A percentile compares a stretch with the other conserved stretches of the same genome.
phyloP scores from a whole-genome alignment of 768 basidiomycete genomes.

The Xerocomellus dryophilus region DNA sequence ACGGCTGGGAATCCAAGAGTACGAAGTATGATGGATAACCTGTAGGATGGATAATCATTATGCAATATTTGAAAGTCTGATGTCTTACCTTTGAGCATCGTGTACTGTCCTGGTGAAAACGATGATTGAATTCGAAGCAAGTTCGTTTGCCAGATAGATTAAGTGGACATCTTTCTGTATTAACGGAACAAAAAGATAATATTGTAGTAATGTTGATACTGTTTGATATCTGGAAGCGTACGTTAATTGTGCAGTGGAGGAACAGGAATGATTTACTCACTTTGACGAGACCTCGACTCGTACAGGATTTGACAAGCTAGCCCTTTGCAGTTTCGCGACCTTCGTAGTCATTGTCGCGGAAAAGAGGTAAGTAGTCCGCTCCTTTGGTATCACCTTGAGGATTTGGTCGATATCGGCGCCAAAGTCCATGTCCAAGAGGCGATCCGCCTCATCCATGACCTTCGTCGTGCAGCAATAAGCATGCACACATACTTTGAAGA shows the following conservation, averaged over 20 bases:
- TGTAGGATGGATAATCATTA: conserved; percentile 23
- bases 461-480: conserved; percentile 31
- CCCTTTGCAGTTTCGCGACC: conserved; percentile 92
- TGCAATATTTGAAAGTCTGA: neutral
- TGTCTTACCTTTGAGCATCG: conserved; percentile 73
- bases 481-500: neutral
- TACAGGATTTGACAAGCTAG: conserved; percentile 90
- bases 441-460: conserved; percentile 98
- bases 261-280: conserved; percentile 42
- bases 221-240: conserved; percentile 78
- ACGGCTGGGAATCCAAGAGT: conserved; percentile 92
- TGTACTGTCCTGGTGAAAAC: conserved; percentile 95
- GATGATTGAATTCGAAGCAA: conserved; percentile 91
- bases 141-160: conserved; percentile 81
- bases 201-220: conserved; percentile 90
- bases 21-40: conserved; percentile 85
- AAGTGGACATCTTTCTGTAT: conserved; percentile 91
- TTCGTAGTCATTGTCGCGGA: conserved; percentile 99
- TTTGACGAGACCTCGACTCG: conserved; percentile 91
- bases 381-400: conserved; percentile 89
- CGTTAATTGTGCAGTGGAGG: neutral
- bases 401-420: conserved; percentile 95
- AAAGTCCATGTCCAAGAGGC: conserved; percentile 94
- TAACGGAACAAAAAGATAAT: conserved; percentile 91
- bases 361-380: conserved; percentile 93